Base-by-base conservation (phyloP, 208 protist genomes). In the Trypanosoma mega region DNA sequence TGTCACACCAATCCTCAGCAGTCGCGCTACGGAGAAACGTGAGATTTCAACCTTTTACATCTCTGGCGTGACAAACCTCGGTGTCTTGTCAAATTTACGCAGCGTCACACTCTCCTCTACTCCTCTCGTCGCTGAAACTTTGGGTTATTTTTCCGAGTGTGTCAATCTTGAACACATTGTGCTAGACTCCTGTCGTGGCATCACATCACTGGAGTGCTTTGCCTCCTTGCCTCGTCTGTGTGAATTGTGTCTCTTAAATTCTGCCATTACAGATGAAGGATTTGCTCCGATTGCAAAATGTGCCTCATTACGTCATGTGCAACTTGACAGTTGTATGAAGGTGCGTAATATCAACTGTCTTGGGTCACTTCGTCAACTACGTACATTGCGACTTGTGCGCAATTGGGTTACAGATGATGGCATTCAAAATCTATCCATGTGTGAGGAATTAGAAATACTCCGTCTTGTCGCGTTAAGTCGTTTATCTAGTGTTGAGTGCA, bases 1-100 rank as follows among this genome's bases (percentile, higher is more conserved):
- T 50, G 76, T 94, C 20, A 75, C 87, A 57, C 77, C 87, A 1
- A 94, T 94, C 52, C 72, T 94, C 26, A 78, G 68, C 44, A 80
- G 64, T 36, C 51, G 61, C 37, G 34, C 7, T 16, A 53, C 37
- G 41, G 69, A 69, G 23, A 52, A 68, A 37, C 63, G 50, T 56
- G 58, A 55, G 7, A 26, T 72, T 0, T 81, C 68, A 1, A 80
- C 57, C 18, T 90, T 81, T 77, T 94, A 90, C 60, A 53, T 94
- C 18, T 73, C 69, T 18, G 81, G 87, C 23, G 51, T 73, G 3
- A 80, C 72, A 18, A 82, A 74, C 7, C 59, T 91, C 0, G 87
- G 83, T 9, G 50, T 80, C 1, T 49, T 91, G 55, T 51, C 26
- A 11, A 72, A 78, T 33, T 71, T 94, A n/a, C 74, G 77, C 20